Evolutionary conservation across 106 monocot species (phyloP).

Genomic region (Amphibolis antarctica): DNA sequence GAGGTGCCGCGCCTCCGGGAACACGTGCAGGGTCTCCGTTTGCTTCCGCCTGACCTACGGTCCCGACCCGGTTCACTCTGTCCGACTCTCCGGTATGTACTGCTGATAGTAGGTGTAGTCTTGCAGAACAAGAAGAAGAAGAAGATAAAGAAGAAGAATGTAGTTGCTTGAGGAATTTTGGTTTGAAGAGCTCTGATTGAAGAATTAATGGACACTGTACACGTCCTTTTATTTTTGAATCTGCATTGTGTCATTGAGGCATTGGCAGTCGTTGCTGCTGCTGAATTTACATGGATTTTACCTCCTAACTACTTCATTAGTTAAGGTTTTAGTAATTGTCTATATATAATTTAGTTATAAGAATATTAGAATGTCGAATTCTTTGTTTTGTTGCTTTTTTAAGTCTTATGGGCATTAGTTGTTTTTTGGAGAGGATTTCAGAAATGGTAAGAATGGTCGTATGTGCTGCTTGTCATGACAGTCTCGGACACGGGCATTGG

Average conservation of each 20-base stretch:
- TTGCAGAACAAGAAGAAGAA: slow-evolving; percentile 1
- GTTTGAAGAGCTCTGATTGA: too few relatives aligned
- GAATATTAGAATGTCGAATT: too few relatives aligned
- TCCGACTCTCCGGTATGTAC: slow-evolving; percentile 46
- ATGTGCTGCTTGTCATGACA: slow-evolving; percentile 5
- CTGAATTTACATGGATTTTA: too few relatives aligned
- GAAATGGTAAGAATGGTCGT: background rate
- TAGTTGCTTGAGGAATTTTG: too few relatives aligned
- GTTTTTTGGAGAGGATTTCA: background rate
- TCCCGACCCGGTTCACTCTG: slow-evolving; percentile 17
- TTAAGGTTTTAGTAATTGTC: background rate
- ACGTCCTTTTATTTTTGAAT: background rate
- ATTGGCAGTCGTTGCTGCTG: too few relatives aligned
- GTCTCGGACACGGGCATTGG: slow-evolving; percentile 72
- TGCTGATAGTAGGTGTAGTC: too few relatives aligned
- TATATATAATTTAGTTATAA: too few relatives aligned
- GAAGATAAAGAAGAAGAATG: background rate
- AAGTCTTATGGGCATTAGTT: background rate
- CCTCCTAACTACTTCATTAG: background rate
- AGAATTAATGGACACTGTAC: too few relatives aligned
- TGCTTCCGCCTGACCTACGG: slow-evolving; percentile 25
- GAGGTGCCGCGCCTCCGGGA: slow-evolving; percentile 51
- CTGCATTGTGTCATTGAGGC: too few relatives aligned
- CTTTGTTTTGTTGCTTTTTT: background rate
- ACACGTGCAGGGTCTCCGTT: slow-evolving; percentile 43